phyloP scores from a whole-genome alignment of 2,329 filamentous ascomycete genomes.

The Monilinia laxa region DNA sequence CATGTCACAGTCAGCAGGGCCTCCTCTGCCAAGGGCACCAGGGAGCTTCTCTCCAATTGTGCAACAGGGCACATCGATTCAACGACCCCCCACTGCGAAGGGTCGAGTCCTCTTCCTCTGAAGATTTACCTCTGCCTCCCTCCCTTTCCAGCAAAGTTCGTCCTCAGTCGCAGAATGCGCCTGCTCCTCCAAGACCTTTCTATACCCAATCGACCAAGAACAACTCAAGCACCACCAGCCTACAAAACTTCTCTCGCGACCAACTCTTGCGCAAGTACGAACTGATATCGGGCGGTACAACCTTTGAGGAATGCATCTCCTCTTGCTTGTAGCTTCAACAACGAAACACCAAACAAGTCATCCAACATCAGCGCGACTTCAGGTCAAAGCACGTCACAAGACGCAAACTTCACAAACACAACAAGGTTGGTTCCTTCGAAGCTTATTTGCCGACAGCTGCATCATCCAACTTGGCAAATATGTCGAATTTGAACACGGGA shows the following conservation, averaged over 20 bases:
- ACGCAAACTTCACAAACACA: constrained; percentile 68
- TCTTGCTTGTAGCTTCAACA: constrained; percentile 44
- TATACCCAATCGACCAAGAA: constrained; percentile 49
- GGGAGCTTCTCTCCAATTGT: constrained; percentile 40
- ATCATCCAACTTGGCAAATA: constrained; percentile 41
- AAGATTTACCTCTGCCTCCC: constrained; percentile 41
- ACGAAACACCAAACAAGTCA: too few species aligned
- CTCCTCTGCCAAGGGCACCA: constrained; percentile 33
- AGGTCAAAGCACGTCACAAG: constrained; percentile 55
- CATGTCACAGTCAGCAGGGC: constrained; percentile 35
- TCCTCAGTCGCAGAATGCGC: constrained; percentile 48
- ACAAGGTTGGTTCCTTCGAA: constrained; percentile 76
- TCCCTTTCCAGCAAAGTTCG: constrained; percentile 42
- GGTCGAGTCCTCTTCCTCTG: constrained; percentile 49
- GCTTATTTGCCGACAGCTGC: constrained; percentile 63
- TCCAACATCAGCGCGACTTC: constrained; percentile 37
- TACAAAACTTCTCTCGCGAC: constrained; percentile 61
- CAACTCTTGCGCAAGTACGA: constrained; percentile 41
- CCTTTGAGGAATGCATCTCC: constrained; percentile 44
- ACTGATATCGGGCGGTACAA: constrained; percentile 26
- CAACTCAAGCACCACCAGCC: constrained; percentile 48
- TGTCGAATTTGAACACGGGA: constrained; percentile 41
- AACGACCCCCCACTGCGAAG: constrained; percentile 46
- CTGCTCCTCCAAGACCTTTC: constrained; percentile 47
- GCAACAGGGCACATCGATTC: constrained; percentile 35